Conservation (phyloP, 164 flowering plant genomes). For the Magnolia officinalis region DNA sequence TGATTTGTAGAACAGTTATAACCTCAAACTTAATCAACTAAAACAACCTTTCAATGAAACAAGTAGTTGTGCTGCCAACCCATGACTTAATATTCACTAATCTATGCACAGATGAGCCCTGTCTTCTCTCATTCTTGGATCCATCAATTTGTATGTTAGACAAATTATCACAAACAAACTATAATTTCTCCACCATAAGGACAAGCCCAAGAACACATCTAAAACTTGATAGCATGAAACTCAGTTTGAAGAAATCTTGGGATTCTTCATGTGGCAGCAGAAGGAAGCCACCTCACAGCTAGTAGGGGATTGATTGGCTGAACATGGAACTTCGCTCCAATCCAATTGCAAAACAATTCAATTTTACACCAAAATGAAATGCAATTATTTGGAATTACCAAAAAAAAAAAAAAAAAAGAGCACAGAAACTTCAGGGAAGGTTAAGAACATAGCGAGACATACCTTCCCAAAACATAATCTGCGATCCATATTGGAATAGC, state of each 20-base stretch:
- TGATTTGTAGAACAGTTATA: not conserved
- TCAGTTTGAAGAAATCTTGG: not conserved
- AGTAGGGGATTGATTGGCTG: not conserved
- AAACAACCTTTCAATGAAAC: not conserved
- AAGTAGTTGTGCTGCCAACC: not conserved
- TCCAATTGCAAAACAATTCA: not conserved
- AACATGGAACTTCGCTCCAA: not conserved
- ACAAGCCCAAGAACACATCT: not conserved
- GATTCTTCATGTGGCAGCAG: not conserved
- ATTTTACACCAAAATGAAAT: not conserved
- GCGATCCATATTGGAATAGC: conserved; percentile 96
- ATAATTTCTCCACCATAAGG: not conserved
- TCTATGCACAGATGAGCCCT: not conserved
- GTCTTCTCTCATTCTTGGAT: not conserved
- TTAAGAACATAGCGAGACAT: not conserved
- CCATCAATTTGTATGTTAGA: not conserved
- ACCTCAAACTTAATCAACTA: not conserved
- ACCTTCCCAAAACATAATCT: conserved; percentile 98
- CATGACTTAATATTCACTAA: not conserved
- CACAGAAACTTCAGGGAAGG: not conserved
- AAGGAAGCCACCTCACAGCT: not conserved
- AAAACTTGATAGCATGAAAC: too few species aligned
- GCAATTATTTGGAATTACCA: not conserved
- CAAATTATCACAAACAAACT: not conserved
- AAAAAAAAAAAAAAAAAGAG: not conserved